Evolutionary conservation across 2,329 filamentous ascomycete genomes (phyloP), one percentile per base, ranked within the genome.

Genomic region (Teratosphaeria viscida): DNA sequence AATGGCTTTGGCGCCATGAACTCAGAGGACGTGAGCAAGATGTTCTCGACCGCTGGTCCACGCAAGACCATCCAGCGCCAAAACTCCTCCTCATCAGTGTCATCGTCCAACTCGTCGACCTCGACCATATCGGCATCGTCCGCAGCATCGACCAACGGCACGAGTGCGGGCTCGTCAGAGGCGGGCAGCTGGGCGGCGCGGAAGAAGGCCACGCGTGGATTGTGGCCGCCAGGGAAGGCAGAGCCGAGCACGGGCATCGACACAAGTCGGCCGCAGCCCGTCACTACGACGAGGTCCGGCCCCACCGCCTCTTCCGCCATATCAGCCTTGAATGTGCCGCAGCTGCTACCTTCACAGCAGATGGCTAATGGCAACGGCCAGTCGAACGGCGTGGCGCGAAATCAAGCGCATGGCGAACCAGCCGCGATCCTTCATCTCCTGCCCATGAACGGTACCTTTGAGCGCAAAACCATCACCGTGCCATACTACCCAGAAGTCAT

Each of bases 371-470:
- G 83, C 32, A 78, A 74, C 61, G 65, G 77, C 11, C 85, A 78
- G 74, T 81, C 75, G 61, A 87, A 87, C 78, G 84, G 84, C 57
- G 73, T 75, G 60, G 53, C 61, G n/a, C 74, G 80, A 47, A 64
- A 70, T 57, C 53, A 55, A 23, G 53, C 19, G 8, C 27, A 55
- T 19, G 53, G 53, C 27, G 84, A 87, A 59, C 83, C 84, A 5
- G 85, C 89, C 57, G 90, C 91, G 0, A 86, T 96, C 26, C 82
- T 96, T 52, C 90, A 91, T 62, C 83, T 99, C 5, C 77, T 92
- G 5, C 95, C 94, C 0, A 85, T 97, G 69, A 99, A 99, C 71
- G 90, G 90, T 60, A 97, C 92, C 1, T 99, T 99, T 72, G 94
- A 97, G 74, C 87, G 91, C 69, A 99, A 99, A 77, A 94, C 92